A percentile compares a stretch with the other conserved stretches of the same genome.
Evolutionary conservation across 1,139 yeast species (phyloP).

Genomic region (Hyphopichia fennica): DNA sequence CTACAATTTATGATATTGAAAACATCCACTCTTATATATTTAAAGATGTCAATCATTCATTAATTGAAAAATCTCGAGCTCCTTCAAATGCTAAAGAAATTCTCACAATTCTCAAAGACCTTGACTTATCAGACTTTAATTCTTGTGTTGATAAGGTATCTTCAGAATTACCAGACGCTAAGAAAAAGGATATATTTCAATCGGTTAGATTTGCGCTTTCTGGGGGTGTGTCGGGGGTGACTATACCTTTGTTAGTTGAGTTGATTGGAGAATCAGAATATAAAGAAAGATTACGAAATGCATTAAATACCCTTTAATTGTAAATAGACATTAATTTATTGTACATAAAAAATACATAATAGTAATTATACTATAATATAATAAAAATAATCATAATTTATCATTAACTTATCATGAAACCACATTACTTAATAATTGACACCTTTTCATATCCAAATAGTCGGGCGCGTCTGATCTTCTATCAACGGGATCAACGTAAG

Average conservation of each 20-base stretch:
- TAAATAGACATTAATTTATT: not conserved
- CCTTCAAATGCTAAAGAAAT: constrained; percentile 12
- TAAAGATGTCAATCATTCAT: constrained; percentile 33
- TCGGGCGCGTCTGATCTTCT: constrained; percentile 17
- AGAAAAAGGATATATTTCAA: constrained; percentile 57
- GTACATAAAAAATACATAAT: not conserved
- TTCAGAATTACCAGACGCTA: constrained; percentile 12
- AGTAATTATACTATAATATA: too few relatives aligned
- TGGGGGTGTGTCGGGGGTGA: constrained; percentile 71
- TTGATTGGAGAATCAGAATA: constrained; percentile 54
- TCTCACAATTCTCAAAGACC: constrained; percentile 7
- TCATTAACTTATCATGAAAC: not conserved
- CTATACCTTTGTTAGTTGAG: constrained; percentile 58
- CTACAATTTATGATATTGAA: constrained; percentile 48
- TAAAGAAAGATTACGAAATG: constrained; percentile 32
- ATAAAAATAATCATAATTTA: not conserved
- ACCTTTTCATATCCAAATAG: constrained; percentile 27
- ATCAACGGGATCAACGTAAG: constrained; percentile 28
- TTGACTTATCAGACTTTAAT: constrained; percentile 7
- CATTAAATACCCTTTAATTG: constrained; percentile 10
- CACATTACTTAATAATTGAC: not conserved
- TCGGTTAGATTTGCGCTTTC: constrained; percentile 70
- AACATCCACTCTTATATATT: constrained; percentile 51
- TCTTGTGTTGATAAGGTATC: constrained; percentile 15
- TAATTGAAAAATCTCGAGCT: constrained; percentile 6